Evolutionary conservation across 805 yeast species (phyloP), one percentile per base, ranked within the genome.

Genomic region (Ogataea zsoltii): DNA sequence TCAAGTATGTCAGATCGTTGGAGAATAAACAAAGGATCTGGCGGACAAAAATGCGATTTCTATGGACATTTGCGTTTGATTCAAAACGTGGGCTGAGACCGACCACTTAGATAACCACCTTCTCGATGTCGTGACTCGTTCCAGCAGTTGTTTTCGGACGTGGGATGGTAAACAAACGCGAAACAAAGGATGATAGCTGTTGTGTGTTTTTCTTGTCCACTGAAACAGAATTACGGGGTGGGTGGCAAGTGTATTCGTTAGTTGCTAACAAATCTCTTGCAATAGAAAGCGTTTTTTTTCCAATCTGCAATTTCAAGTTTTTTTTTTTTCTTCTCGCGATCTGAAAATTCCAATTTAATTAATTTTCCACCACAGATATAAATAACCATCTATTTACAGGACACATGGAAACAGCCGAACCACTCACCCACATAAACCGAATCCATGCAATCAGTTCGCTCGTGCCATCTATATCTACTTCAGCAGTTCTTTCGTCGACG

Each of bases 401-500:
- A n/a, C n/a, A n/a, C n/a, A n/a, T n/a, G n/a, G n/a, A n/a, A n/a
- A n/a, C n/a, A n/a, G n/a, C n/a, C n/a, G n/a, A n/a, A n/a, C n/a
- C 28, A 25, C 28, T 25, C 28, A 25, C 28, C 28, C 28, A 25
- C 7, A 26, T 17, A 26, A 14, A 30, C 11, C 11, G 11, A 11
- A 25, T 11, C 23, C 12, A 21, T 23, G n/a, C 12, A 28, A 23
- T 14, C 14, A 23, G n/a, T n/a, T n/a, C n/a, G n/a, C n/a, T n/a
- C n/a, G n/a, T n/a, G n/a, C n/a, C n/a, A n/a, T n/a, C n/a, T n/a
- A n/a, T n/a, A n/a, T n/a, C 26, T 18, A 40, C 11, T 42, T 39
- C 42, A 59, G 48, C 21, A 61, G 42, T 15, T 60, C 65, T 3
- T 53, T 55, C 2, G 62, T 52, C 1, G 63, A 43, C 15, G 67